Percentiles rank a stretch among this genome's conserved stretches.
Evolutionary conservation across 805 yeast genomes (phyloP).

Genomic region (Candida corydali): DNA sequence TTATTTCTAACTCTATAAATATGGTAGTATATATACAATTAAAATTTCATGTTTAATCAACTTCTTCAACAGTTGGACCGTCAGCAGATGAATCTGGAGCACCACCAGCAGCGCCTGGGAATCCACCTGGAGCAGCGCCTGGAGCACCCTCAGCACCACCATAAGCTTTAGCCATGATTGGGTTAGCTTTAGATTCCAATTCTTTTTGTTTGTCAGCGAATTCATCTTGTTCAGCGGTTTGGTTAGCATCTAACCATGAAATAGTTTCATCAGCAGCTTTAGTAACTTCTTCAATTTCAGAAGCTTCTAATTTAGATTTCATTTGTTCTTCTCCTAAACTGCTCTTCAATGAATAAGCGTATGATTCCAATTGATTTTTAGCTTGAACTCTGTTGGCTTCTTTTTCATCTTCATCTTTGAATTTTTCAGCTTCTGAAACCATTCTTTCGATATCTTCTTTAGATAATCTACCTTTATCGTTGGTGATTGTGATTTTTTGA

Average conservation of each 20-base stretch:
- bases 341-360: slow-evolving; percentile 89
- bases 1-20: slow-evolving; percentile 3
- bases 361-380: slow-evolving; percentile 94
- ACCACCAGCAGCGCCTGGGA: slow-evolving; percentile 44
- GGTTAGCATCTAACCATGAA: slow-evolving; percentile 89
- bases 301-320: slow-evolving; percentile 47
- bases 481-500: slow-evolving; percentile 95
- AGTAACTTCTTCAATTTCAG: slow-evolving; percentile 63
- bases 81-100: slow-evolving; percentile 40
- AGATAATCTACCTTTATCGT: slow-evolving; percentile 97
- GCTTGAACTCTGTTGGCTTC: slow-evolving; percentile 91
- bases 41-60: slow-evolving; percentile 30
- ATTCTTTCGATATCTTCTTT: slow-evolving; percentile 97
- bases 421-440: slow-evolving; percentile 97
- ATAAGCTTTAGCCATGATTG: slow-evolving; percentile 95
- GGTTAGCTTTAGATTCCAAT: slow-evolving; percentile 91
- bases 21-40: no score
- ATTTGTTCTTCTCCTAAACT: slow-evolving; percentile 49
- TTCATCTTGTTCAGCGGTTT: slow-evolving; percentile 90
- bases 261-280: slow-evolving; percentile 83
- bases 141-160: slow-evolving; percentile 91
- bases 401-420: slow-evolving; percentile 92
- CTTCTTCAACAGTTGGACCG: slow-evolving; percentile 54
- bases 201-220: slow-evolving; percentile 91
- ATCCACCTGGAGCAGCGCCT: slow-evolving; percentile 59